Conservation (phyloP, 768 basidiomycete species). For the Baorangia bicolor region DNA sequence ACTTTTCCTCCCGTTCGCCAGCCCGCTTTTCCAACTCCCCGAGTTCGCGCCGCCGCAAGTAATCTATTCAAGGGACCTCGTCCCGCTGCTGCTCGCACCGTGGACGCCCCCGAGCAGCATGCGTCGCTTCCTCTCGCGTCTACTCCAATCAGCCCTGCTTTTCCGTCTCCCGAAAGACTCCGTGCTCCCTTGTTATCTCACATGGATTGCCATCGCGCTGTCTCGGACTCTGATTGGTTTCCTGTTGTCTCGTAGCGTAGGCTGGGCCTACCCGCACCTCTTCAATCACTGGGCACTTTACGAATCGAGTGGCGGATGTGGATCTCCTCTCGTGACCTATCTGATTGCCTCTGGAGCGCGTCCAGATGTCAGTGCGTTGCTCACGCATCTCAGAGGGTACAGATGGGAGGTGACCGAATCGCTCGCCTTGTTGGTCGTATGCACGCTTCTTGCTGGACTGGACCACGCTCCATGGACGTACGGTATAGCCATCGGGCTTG, state of each 20-base stretch:
- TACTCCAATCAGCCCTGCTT: conserved; percentile 19
- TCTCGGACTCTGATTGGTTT: conserved; percentile 19
- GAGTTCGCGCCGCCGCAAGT: conserved; percentile 41
- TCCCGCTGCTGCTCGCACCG: conserved; percentile 35
- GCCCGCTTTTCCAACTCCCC: conserved; percentile 10
- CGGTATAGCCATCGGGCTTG: conserved; percentile 26
- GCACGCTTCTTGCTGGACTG: conserved; percentile 21
- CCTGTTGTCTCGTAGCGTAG: conserved; percentile 28
- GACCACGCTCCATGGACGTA: conserved; percentile 44
- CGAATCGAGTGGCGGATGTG: conserved; percentile 38
- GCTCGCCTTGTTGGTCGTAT: conserved; percentile 8
- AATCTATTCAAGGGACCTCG: conserved; percentile 34
- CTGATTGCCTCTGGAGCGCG: conserved; percentile 18
- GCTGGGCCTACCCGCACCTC: conserved; percentile 39
- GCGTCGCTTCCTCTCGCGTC: conserved; percentile 21
- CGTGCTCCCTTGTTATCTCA: conserved; percentile 12
- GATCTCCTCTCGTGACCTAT: conserved; percentile 31
- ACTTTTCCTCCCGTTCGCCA: conserved; percentile 7
- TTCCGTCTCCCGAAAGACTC: conserved; percentile 7
- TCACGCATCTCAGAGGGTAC: conserved; percentile 8
- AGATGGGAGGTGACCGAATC: conserved; percentile 18
- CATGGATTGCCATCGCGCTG: conserved; percentile 26
- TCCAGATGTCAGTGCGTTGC: conserved; percentile 4
- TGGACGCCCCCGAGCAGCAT: conserved; percentile 33
- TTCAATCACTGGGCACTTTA: conserved; percentile 43